Percentiles rank a stretch among this genome's conserved stretches.
Evolutionary conservation across 2,329 filamentous ascomycete species (phyloP).

Genomic region (Hypoxylon sp.): DNA sequence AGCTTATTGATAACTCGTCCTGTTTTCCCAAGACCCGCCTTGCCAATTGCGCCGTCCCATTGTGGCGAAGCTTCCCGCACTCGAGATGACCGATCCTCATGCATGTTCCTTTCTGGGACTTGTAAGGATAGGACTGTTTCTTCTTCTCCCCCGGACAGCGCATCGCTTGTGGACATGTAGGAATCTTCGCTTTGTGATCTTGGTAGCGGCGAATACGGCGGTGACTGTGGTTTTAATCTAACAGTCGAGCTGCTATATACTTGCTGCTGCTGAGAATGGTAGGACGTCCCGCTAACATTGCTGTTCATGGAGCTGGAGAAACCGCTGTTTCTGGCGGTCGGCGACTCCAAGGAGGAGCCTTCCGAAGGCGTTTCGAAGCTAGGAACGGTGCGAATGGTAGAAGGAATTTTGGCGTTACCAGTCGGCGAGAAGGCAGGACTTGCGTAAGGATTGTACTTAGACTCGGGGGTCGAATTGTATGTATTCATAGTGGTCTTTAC

Average conservation of each 20-base stretch:
- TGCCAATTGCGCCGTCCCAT: constrained; percentile 77
- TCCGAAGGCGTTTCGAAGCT: constrained; percentile 64
- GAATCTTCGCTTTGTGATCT: constrained; percentile 36
- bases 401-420: constrained; percentile 52
- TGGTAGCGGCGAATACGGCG: constrained; percentile 29
- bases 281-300: constrained; percentile 62
- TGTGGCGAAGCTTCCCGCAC: constrained; percentile 51
- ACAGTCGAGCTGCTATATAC: constrained; percentile 50
- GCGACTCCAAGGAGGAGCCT: constrained; percentile 53
- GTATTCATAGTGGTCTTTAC: constrained; percentile 42
- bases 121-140: constrained; percentile 49
- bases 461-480: constrained; percentile 41
- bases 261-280: constrained; percentile 53
- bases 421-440: constrained; percentile 35
- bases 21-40: constrained; percentile 78
- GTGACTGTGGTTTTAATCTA: constrained; percentile 48
- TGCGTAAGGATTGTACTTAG: constrained; percentile 43
- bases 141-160: constrained; percentile 36
- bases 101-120: constrained; percentile 52
- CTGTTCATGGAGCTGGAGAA: constrained; percentile 69
- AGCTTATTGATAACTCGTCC: constrained; percentile 84
- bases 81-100: constrained; percentile 43
- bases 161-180: constrained; percentile 46
- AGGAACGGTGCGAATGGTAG: constrained; percentile 68
- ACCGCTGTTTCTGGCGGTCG: constrained; percentile 60